These are phyloP conservation scores for Allium cepa DNA, from an alignment of 106 monocot genomes.

Conservation along the genomic window DNA sequence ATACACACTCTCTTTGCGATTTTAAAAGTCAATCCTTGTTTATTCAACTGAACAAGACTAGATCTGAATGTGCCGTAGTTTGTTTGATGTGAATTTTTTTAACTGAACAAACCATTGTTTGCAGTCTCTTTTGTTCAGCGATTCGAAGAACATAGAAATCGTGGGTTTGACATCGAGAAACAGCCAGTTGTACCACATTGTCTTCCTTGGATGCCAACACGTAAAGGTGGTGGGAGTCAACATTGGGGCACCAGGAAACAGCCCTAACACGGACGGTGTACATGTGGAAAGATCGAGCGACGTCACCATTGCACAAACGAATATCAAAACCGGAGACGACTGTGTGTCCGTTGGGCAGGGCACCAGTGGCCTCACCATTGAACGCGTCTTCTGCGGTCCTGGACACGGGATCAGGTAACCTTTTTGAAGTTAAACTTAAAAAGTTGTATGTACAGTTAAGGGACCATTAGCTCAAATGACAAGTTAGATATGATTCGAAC, in stretches of 20 bases:
- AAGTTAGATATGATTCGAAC: too few relatives aligned
- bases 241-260: constrained; percentile 37
- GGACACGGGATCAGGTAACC: constrained; percentile 62
- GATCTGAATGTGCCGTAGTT: neutral
- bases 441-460: too few relatives aligned
- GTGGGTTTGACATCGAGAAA: constrained; percentile 46
- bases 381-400: constrained; percentile 52
- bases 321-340: constrained; percentile 69
- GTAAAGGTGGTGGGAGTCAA: constrained; percentile 38
- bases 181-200: constrained; percentile 68
- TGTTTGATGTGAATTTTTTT: neutral
- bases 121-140: constrained; percentile 47
- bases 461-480: too few relatives aligned
- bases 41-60: neutral
- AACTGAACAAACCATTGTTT: neutral
- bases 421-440: too few relatives aligned
- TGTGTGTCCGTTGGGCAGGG: constrained; percentile 70
- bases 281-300: constrained; percentile 55
- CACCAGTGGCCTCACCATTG: constrained; percentile 44
- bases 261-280: constrained; percentile 82
- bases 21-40: too few relatives aligned
- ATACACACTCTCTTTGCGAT: too few relatives aligned
- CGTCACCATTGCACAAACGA: constrained; percentile 29
- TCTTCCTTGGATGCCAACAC: constrained; percentile 23
- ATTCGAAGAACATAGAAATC: constrained; percentile 45